Conservation (phyloP, 2,329 filamentous ascomycete genomes). For the Magnaporthiopsis poae region DNA sequence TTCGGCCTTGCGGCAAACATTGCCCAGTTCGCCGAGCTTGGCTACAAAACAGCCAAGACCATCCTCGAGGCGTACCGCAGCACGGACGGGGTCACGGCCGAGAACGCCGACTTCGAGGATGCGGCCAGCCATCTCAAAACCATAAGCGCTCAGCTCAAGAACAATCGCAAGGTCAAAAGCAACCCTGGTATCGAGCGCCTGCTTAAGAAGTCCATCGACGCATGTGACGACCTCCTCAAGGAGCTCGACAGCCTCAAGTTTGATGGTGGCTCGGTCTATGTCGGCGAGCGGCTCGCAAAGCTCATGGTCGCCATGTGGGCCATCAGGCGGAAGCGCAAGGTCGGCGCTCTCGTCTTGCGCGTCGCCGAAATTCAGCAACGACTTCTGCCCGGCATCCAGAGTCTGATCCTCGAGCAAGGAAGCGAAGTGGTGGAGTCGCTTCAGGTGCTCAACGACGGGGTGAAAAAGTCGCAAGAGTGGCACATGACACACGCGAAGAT, state of each 20-base stretch:
- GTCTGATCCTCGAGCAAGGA: background rate
- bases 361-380: conserved; percentile 1
- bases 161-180: background rate
- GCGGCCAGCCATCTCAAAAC: background rate
- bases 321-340: conserved; percentile 2
- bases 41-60: background rate
- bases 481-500: background rate
- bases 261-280: background rate
- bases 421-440: too few relatives aligned
- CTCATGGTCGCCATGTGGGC: background rate
- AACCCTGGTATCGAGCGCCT: background rate
- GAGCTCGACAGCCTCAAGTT: background rate
- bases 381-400: background rate
- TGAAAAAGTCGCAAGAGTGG: background rate
- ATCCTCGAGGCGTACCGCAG: background rate
- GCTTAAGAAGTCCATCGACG: background rate
- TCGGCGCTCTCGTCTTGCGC: background rate
- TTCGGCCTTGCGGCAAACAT: background rate
- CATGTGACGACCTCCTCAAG: background rate
- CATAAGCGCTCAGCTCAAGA: background rate
- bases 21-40: background rate
- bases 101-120: background rate
- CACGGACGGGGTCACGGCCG: background rate
- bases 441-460: too few relatives aligned
- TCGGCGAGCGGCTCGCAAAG: background rate